Conservation (phyloP, 176 grass and related monocot genomes). For the Aegilops tauschii region DNA sequence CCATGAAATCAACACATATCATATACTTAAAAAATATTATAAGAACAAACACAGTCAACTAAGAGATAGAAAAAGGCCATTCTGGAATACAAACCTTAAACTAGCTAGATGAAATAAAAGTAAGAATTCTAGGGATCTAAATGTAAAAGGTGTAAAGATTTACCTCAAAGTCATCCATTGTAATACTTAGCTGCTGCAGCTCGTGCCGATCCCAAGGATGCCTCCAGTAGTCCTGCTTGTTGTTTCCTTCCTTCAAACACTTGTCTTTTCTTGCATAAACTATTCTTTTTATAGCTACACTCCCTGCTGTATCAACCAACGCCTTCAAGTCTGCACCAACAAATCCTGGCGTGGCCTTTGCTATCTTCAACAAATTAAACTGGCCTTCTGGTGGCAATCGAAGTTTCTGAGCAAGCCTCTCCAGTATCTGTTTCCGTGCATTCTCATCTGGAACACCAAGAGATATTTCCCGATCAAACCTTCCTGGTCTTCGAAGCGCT, state of each 20-base stretch:
- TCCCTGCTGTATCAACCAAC: slow-evolving; percentile 80
- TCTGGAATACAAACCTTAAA: background rate
- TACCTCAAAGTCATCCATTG: slow-evolving; percentile 84
- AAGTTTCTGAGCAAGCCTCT: slow-evolving; percentile 55
- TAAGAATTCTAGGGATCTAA: background rate
- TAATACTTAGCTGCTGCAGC: slow-evolving; percentile 65
- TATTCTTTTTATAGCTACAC: slow-evolving; percentile 82
- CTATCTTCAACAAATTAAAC: slow-evolving; percentile 81
- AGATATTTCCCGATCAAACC: slow-evolving; percentile 84
- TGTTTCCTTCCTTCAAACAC: slow-evolving; percentile 15
- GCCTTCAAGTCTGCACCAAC: slow-evolving; percentile 84
- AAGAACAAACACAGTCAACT: no score
- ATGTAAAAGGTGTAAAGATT: slow-evolving; percentile 21
- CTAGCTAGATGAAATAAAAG: background rate
- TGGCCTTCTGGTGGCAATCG: slow-evolving; percentile 25
- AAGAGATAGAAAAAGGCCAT: background rate
- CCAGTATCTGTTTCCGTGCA: slow-evolving; percentile 66
- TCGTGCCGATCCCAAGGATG: slow-evolving; percentile 61
- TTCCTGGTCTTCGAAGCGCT: slow-evolving; percentile 77
- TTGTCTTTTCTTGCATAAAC: slow-evolving; percentile 49
- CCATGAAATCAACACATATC: background rate
- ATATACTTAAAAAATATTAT: background rate
- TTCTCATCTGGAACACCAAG: slow-evolving; percentile 88
- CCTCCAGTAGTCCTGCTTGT: slow-evolving; percentile 64
- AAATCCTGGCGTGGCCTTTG: slow-evolving; percentile 76